These are phyloP conservation scores for Casaregolazyma lundiana DNA, from an alignment of 1,139 yeast species.

Conservation along the genomic window DNA sequence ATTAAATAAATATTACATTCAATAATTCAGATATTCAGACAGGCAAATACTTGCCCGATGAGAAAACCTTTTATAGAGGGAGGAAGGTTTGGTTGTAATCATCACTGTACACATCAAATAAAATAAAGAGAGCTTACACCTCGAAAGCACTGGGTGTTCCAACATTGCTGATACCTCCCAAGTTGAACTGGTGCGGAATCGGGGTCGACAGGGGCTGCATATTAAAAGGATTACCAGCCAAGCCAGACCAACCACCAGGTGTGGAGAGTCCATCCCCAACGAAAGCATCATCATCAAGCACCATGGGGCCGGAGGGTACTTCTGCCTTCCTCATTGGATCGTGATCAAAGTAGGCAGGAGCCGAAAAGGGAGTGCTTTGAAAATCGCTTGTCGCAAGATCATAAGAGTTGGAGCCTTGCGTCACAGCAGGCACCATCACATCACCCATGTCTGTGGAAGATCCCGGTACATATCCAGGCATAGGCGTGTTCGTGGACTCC, in stretches of 20 bases:
- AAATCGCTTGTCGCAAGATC: neutral
- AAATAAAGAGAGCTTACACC: neutral
- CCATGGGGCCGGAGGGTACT: neutral
- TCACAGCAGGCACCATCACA: neutral
- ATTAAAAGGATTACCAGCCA: conserved; percentile 11
- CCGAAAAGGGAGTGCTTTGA: neutral
- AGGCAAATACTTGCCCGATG: too few species aligned
- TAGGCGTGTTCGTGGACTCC: neutral
- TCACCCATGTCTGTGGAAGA: neutral
- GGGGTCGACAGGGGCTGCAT: conserved; percentile 11
- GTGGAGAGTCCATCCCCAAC: neutral
- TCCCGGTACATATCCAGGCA: neutral
- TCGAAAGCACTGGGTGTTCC: neutral
- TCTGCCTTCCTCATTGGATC: neutral
- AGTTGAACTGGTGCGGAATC: conserved; percentile 8
- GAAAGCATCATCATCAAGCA: neutral
- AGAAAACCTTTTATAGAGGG: neutral
- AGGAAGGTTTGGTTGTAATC: neutral
- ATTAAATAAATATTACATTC: neutral
- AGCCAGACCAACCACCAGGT: conserved; percentile 3
- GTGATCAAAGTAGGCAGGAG: neutral
- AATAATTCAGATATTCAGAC: too few species aligned
- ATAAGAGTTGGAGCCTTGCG: neutral
- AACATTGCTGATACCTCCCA: neutral
- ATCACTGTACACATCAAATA: neutral